Base-by-base conservation (phyloP, 768 basidiomycete genomes). In the Asterophora parasitica region DNA sequence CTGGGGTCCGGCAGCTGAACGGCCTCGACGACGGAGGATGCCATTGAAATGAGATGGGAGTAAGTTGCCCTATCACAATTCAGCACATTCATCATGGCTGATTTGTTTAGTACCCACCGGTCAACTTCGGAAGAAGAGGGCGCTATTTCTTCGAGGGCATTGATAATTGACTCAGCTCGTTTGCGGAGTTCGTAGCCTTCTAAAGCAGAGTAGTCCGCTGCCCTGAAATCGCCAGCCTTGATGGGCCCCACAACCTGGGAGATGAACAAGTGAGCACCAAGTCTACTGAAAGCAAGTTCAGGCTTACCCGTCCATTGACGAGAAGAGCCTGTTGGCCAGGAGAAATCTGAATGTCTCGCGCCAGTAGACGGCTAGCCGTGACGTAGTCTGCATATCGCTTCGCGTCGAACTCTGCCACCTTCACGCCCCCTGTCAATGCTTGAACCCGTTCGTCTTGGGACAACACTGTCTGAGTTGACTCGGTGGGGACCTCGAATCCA, bases 241-340 rank as follows among this genome's bases (percentile, higher is more conserved):
- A 96, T 68, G 0, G 91, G 90, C 0, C 90, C 89, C 20, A 97
- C 69, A 43, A 95, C 65, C 93, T 95, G 55, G 9, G 28, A 30
- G 10, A 19, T 28, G 10, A 26, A 44, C 48, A 36, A 44, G 27
- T 34, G 23, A 28, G 32, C 46, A 45, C 30, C 26, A 45, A 20
- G 43, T 48, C 20, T 41, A 17, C 31, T 5, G 49, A 15, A 23
- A 12, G 15, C n/a, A 7, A 27, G 6, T 9, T 13, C 11, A 15
- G 5, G 36, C 44, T 42, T 16, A 51, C 53, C 32, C 53, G 38
- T 19, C 39, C 54, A 51, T 49, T 37, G 10, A 36, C 35, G 44
- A 31, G 49, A 43, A 48, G 7, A 17, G 76, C 88, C 16, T 71
- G 71, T 48, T 83, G 66, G 0, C 85, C 86, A 1, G 83, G 77